phyloP scores from a whole-genome alignment of 1,139 yeast species.

The Pichia sp. region DNA sequence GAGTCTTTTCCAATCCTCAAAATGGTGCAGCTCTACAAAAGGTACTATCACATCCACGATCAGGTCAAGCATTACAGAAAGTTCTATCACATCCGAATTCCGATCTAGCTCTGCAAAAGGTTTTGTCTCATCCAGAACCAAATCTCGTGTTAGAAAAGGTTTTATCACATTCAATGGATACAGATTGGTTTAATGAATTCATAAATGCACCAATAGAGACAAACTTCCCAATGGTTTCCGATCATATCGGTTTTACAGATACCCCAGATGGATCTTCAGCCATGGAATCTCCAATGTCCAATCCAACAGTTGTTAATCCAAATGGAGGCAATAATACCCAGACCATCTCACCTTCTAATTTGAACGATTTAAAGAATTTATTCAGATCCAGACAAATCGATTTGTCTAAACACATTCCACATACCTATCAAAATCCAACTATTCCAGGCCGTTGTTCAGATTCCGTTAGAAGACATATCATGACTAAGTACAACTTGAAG shows the following conservation, averaged over 20 bases:
- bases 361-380: conserved; percentile 46
- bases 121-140: conserved; percentile 23
- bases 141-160: conserved; percentile 18
- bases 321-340: not conserved
- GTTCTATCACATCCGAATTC: conserved; percentile 23
- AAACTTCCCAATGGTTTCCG: conserved; percentile 46
- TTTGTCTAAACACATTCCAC: conserved; percentile 42
- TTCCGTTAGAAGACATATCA: conserved; percentile 52
- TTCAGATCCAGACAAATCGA: conserved; percentile 63
- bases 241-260: conserved; percentile 59
- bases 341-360: conserved; percentile 16
- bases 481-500: conserved; percentile 49
- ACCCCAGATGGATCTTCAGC: conserved; percentile 32
- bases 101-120: conserved; percentile 20
- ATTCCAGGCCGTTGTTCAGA: conserved; percentile 42
- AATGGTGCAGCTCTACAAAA: conserved; percentile 19
- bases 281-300: not conserved
- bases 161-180: conserved; percentile 17
- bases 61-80: conserved; percentile 20
- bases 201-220: conserved; percentile 61
- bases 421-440: conserved; percentile 28
- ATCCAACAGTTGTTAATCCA: not conserved
- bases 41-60: conserved; percentile 21
- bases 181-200: conserved; percentile 67
- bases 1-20: conserved; percentile 20